Evolutionary conservation across 2,329 filamentous ascomycete species (phyloP).

Genomic region (Cladophialophora yegresii): DNA sequence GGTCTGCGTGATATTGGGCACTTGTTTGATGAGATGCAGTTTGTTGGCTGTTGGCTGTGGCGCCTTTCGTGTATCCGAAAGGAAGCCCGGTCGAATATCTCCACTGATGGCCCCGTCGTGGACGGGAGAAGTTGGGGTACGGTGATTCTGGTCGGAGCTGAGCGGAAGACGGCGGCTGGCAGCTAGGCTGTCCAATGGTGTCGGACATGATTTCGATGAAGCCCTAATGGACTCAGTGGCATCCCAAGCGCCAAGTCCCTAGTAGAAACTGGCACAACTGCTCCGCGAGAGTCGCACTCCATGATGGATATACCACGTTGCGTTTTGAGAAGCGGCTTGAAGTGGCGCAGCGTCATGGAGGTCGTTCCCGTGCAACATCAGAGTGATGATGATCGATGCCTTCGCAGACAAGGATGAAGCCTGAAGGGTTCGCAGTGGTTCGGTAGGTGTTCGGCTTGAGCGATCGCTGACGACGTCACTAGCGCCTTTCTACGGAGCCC

Average conservation of each 20-base stretch:
- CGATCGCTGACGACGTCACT: background rate
- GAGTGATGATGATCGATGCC: background rate
- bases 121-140: conserved; percentile 1
- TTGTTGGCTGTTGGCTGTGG: background rate
- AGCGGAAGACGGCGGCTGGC: background rate
- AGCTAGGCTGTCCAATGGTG: background rate
- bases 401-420: background rate
- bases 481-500: background rate
- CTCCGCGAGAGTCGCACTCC: background rate
- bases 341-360: background rate
- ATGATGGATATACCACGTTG: background rate
- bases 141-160: background rate
- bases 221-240: background rate
- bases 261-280: background rate
- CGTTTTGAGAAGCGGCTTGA: background rate
- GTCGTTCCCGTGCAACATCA: background rate
- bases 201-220: background rate
- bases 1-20: background rate
- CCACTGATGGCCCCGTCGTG: background rate
- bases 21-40: background rate
- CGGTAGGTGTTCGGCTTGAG: background rate
- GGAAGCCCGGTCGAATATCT: background rate
- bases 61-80: background rate
- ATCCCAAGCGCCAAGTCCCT: background rate
- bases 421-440: too few relatives aligned